phyloP scores from a whole-genome alignment of 2,329 filamentous ascomycete species.

The Aspergillus sp. region DNA sequence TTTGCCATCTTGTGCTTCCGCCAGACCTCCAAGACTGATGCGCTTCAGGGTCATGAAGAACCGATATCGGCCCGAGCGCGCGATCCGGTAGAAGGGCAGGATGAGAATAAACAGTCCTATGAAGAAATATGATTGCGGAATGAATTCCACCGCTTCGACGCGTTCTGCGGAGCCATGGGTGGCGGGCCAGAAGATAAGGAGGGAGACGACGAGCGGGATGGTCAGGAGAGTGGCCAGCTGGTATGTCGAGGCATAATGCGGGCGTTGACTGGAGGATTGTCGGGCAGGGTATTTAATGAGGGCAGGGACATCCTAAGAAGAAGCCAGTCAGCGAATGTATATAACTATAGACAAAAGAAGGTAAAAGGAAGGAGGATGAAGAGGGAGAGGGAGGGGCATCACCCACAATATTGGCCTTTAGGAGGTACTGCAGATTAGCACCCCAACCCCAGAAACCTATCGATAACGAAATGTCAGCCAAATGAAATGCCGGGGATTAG shows the following conservation, averaged over 20 bases:
- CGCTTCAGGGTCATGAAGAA: conserved; percentile 76
- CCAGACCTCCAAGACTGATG: conserved; percentile 80
- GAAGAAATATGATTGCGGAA: conserved; percentile 81
- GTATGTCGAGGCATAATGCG: conserved; percentile 82
- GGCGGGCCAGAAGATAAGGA: conserved; percentile 79
- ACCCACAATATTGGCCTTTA: conserved; percentile 70
- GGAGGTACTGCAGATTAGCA: conserved; percentile 84
- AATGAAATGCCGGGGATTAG: not conserved
- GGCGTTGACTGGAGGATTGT: conserved; percentile 66
- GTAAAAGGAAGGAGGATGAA: not conserved
- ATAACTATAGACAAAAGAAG: not conserved
- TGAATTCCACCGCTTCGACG: conserved; percentile 77
- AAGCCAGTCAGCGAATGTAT: conserved; percentile 18
- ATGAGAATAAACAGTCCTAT: conserved; percentile 71
- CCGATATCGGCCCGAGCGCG: conserved; percentile 70
- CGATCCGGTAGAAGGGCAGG: conserved; percentile 68
- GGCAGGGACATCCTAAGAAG: conserved; percentile 69
- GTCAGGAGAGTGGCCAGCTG: conserved; percentile 78
- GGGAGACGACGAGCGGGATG: conserved; percentile 67
- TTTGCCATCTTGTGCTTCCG: conserved; percentile 82
- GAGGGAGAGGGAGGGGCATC: conserved; percentile 8
- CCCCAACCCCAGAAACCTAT: conserved; percentile 94
- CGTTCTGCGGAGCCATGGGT: conserved; percentile 69
- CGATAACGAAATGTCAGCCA: conserved; percentile 13
- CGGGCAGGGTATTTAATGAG: conserved; percentile 85